Percentiles rank a stretch among this genome's conserved stretches.
Evolutionary conservation across 192 early-diverging fungal genomes (phyloP).

Genomic region (Allomyces arbusculus): DNA sequence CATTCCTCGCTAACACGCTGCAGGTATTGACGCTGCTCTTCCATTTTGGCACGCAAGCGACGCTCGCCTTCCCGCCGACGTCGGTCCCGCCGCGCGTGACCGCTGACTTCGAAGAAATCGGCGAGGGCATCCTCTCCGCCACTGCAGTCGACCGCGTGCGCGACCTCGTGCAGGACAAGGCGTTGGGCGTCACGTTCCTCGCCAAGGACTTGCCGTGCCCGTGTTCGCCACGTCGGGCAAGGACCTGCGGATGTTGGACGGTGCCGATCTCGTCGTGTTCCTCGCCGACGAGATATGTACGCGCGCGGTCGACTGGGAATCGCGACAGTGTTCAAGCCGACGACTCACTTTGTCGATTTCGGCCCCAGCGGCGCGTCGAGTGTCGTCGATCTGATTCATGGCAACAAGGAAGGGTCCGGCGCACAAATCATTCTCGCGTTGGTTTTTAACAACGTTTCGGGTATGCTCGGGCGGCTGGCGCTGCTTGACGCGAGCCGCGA

Average conservation of each 20-base stretch:
- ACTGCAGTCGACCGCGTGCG: constrained; percentile 16
- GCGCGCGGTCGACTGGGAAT: constrained; percentile 56
- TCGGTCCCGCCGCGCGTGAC: constrained; percentile 69
- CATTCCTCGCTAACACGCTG: constrained; percentile 50
- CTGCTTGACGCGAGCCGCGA: constrained; percentile 59
- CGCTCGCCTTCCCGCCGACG: constrained; percentile 55
- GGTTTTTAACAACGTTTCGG: constrained; percentile 34
- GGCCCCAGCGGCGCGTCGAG: constrained; percentile 72
- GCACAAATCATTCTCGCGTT: constrained; percentile 43
- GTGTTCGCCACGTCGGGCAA: too few species aligned
- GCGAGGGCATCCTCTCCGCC: constrained; percentile 76
- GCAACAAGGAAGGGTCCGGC: constrained; percentile 74
- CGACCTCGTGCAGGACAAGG: too few species aligned
- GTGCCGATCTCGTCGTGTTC: constrained; percentile 30
- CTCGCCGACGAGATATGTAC: constrained; percentile 52
- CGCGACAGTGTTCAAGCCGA: constrained; percentile 22
- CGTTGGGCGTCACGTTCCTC: too few species aligned
- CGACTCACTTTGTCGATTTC: constrained; percentile 88
- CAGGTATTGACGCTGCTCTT: constrained; percentile 64
- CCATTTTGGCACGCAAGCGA: constrained; percentile 61
- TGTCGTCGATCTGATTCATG: constrained; percentile 35
- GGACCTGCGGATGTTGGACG: too few species aligned
- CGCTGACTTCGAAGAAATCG: constrained; percentile 66
- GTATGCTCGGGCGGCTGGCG: constrained; percentile 49
- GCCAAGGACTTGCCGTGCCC: too few species aligned